Evolutionary conservation across 768 basidiomycete genomes (phyloP).

Genomic region (Xerocomellus chrysenteron): DNA sequence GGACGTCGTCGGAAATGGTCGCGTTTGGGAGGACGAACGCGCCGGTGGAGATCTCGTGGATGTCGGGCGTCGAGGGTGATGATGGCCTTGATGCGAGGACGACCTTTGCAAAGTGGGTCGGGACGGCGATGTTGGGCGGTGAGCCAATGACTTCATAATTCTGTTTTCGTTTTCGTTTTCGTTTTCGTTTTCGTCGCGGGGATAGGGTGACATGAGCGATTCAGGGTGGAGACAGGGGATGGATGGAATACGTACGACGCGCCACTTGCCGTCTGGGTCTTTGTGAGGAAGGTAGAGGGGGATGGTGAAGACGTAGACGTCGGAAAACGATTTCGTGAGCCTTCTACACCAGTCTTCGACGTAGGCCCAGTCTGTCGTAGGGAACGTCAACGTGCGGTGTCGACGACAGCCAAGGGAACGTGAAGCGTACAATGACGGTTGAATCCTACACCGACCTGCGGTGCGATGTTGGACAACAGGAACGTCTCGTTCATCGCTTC

Average conservation of each 20-base stretch:
- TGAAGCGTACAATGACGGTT: slow-evolving; percentile 80
- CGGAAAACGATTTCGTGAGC: slow-evolving; percentile 81
- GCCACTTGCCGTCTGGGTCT: slow-evolving; percentile 90
- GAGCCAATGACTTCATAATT: slow-evolving; percentile 93
- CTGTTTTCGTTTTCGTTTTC: too few species aligned
- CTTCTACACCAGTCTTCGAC: slow-evolving; percentile 93
- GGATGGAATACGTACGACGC: slow-evolving; percentile 64
- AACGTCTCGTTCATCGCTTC: slow-evolving; percentile 98
- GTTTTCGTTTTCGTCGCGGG: neutral
- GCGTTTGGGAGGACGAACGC: slow-evolving; percentile 97
- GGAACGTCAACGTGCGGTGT: neutral
- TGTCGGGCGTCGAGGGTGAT: slow-evolving; percentile 68
- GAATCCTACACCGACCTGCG: slow-evolving; percentile 97
- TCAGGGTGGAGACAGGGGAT: neutral
- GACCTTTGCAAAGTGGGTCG: slow-evolving; percentile 98
- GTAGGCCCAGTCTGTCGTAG: slow-evolving; percentile 85
- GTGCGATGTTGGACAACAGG: slow-evolving; percentile 91
- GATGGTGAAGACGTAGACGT: slow-evolving; percentile 97
- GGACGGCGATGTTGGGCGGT: slow-evolving; percentile 88
- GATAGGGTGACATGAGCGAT: neutral
- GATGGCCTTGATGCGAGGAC: slow-evolving; percentile 75
- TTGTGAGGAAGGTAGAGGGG: slow-evolving; percentile 92
- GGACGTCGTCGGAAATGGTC: slow-evolving; percentile 81
- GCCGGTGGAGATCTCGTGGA: slow-evolving; percentile 79
- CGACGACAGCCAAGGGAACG: neutral